phyloP scores from a whole-genome alignment of 2,329 filamentous ascomycete genomes.

The Huntiella decipiens region DNA sequence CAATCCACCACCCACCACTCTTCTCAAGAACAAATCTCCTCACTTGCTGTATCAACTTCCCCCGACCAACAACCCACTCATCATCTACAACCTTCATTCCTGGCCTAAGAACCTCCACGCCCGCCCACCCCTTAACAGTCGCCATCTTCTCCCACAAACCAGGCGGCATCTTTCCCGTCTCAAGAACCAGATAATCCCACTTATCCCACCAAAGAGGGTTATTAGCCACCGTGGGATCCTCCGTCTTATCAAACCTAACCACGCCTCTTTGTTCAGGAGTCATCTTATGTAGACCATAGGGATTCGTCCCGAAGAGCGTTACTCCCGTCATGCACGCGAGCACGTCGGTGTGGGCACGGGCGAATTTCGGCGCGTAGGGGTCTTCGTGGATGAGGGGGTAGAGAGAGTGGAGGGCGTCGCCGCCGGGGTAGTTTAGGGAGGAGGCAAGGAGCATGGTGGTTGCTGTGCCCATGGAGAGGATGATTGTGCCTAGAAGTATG shows the following conservation, averaged over 20 bases:
- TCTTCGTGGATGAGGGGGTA: constrained; percentile 20
- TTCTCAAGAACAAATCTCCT: constrained; percentile 23
- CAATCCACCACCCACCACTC: constrained; percentile 46
- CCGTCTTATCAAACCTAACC: constrained; percentile 41
- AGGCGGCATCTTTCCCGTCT: constrained; percentile 29
- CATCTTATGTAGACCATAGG: constrained; percentile 17
- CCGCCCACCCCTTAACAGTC: constrained; percentile 37
- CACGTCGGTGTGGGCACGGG: constrained; percentile 37
- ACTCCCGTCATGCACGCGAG: constrained; percentile 53
- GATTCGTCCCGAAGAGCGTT: constrained; percentile 42
- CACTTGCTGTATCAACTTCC: constrained; percentile 20
- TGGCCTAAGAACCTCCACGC: constrained; percentile 37
- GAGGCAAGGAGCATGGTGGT: constrained; percentile 56
- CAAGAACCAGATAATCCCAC: constrained; percentile 44
- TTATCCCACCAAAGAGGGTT: constrained; percentile 38
- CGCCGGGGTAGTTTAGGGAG: constrained; percentile 84
- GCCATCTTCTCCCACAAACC: constrained; percentile 37
- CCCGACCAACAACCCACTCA: constrained; percentile 26
- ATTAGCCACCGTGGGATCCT: constrained; percentile 26
- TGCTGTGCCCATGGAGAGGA: constrained; percentile 40
- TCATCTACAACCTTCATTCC: constrained; percentile 17
- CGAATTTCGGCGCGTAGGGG: constrained; percentile 19
- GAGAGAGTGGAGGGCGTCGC: constrained; percentile 48
- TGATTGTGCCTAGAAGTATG: constrained; percentile 37
- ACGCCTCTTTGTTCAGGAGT: constrained; percentile 14